phyloP scores from a whole-genome alignment of 2,329 filamentous ascomycete species.

The Huntiella moniliformis region DNA sequence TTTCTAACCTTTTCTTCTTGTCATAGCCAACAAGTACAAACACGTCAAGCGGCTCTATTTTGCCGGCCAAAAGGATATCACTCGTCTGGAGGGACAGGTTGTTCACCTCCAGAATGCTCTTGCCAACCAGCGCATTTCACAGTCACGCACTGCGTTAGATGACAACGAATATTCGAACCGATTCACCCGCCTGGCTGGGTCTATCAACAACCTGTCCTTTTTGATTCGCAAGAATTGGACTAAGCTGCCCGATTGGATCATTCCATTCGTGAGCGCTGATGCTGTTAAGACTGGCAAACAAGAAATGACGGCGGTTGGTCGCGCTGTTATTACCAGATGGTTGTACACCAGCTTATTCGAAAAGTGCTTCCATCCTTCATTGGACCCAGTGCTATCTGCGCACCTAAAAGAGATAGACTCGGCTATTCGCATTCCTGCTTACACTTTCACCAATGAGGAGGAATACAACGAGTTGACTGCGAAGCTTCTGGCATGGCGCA shows the following conservation, averaged over 20 bases:
- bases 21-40: conserved; percentile 76
- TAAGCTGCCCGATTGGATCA: conserved; percentile 61
- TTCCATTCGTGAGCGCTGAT: conserved; percentile 62
- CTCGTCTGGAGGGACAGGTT: conserved; percentile 80
- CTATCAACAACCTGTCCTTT: conserved; percentile 87
- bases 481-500: conserved; percentile 81
- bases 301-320: conserved; percentile 91
- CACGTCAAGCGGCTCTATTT: conserved; percentile 97
- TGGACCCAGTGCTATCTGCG: conserved; percentile 57
- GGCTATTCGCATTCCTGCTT: conserved; percentile 64
- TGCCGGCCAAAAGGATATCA: conserved; percentile 82
- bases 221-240: conserved; percentile 93
- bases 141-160: conserved; percentile 84
- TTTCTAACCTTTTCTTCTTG: conserved; percentile 12
- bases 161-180: conserved; percentile 83
- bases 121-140: conserved; percentile 84
- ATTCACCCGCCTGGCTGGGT: conserved; percentile 79
- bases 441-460: conserved; percentile 57
- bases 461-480: conserved; percentile 75
- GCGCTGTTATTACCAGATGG: conserved; percentile 78
- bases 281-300: conserved; percentile 76
- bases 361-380: conserved; percentile 75
- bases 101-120: conserved; percentile 93
- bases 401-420: conserved; percentile 74
- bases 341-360: conserved; percentile 81